Conservation (phyloP, 345 rosid genomes). For the Populus tremula region DNA sequence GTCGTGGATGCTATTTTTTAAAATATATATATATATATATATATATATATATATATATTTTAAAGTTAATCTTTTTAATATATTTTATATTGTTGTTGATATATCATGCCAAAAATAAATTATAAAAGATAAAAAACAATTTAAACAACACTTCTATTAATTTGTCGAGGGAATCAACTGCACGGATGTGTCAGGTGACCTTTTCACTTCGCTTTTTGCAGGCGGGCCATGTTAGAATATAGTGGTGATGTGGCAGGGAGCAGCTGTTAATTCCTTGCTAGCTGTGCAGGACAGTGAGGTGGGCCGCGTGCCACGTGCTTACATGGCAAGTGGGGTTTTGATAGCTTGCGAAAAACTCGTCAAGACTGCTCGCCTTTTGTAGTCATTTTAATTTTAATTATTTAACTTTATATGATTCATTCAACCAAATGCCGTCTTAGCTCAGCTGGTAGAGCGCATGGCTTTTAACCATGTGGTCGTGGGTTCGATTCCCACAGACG, state of each 20-base stretch:
- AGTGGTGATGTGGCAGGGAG: constrained; percentile 17
- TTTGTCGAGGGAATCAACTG: constrained; percentile 18
- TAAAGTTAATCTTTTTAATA: no score
- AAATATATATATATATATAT: no score
- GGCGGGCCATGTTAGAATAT: constrained; percentile 8
- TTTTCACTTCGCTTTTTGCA: constrained; percentile 25
- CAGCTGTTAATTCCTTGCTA: not conserved
- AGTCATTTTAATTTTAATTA: accelerated
- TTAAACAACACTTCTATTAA: not conserved
- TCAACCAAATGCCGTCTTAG: constrained; percentile 36
- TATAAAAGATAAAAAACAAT: no score
- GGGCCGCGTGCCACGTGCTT: constrained; percentile 19
- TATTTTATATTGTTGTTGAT: no score
- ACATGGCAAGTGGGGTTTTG: constrained; percentile 2
- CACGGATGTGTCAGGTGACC: constrained; percentile 17
- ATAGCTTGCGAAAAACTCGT: not conserved
- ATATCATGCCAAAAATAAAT: no score
- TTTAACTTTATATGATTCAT: accelerated
- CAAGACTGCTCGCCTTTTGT: not conserved
- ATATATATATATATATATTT: no score
- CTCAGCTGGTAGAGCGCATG: constrained; percentile 81
- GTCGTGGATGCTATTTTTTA: no score
- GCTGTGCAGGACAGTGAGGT: not conserved
- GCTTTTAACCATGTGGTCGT: constrained; percentile 73
- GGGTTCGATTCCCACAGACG: constrained; percentile 70